Evolutionary conservation across 306 rosid species (phyloP).

Genomic region (Abrus pulchellus): DNA sequence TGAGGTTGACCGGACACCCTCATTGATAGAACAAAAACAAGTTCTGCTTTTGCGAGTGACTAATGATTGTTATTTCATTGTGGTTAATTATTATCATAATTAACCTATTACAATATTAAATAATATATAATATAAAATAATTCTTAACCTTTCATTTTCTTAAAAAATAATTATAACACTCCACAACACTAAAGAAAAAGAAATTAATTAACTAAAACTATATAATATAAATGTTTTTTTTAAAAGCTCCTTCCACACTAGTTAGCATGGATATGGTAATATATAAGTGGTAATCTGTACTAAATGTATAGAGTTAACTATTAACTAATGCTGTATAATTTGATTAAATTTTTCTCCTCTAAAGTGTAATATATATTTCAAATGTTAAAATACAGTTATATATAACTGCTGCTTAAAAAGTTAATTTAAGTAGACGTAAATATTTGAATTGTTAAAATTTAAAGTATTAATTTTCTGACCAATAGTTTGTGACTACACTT

Average conservation of each 20-base stretch:
- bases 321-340: too few species aligned
- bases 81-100: conserved; percentile 42
- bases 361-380: too few species aligned
- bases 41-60: conserved; percentile 31
- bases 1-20: conserved; percentile 9
- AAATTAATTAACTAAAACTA: not conserved
- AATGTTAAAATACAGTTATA: too few species aligned
- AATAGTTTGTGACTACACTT: too few species aligned
- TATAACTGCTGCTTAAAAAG: too few species aligned
- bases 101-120: conserved; percentile 26
- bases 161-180: not conserved
- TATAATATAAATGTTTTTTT: not conserved
- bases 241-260: not conserved
- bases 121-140: not conserved
- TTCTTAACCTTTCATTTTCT: conserved; percentile 12
- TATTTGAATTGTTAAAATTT: too few species aligned
- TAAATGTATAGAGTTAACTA: too few species aligned
- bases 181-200: not conserved
- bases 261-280: not conserved
- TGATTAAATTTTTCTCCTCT: too few species aligned
- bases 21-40: conserved; percentile 7
- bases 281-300: not conserved
- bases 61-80: conserved; percentile 41
- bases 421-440: too few species aligned
- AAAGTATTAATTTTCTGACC: too few species aligned